phyloP scores from a whole-genome alignment of 2,329 filamentous ascomycete genomes.

The Epichloe sp. region DNA sequence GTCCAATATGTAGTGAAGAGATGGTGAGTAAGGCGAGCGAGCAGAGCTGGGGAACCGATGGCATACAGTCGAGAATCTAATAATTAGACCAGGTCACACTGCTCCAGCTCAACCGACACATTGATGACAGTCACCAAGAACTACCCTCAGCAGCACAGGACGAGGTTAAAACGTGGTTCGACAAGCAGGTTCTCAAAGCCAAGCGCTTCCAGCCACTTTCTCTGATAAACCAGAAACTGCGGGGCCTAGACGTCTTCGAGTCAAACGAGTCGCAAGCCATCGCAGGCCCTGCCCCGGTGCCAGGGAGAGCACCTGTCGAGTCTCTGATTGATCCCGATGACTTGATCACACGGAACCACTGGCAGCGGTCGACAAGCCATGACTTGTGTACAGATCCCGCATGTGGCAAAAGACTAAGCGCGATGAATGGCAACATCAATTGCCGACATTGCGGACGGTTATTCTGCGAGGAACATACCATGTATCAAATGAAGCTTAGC shows the following conservation, averaged over 20 bases:
- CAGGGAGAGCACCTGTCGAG: constrained; percentile 29
- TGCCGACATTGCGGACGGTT: constrained; percentile 85
- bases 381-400: constrained; percentile 79
- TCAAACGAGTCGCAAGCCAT: constrained; percentile 57
- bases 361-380: constrained; percentile 63
- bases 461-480: constrained; percentile 95
- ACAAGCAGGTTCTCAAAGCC: constrained; percentile 84
- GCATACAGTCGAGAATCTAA: neutral
- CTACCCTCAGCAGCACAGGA: constrained; percentile 80
- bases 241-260: constrained; percentile 86
- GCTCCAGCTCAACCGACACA: constrained; percentile 72
- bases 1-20: constrained; percentile 96
- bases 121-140: constrained; percentile 85
- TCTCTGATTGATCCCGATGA: constrained; percentile 65
- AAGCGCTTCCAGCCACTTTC: constrained; percentile 88
- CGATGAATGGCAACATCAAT: constrained; percentile 74
- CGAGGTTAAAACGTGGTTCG: constrained; percentile 94
- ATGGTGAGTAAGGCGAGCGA: constrained; percentile 53
- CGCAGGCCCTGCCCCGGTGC: constrained; percentile 13
- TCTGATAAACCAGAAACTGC: constrained; percentile 83
- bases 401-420: constrained; percentile 68
- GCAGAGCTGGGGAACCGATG: neutral
- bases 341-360: constrained; percentile 74
- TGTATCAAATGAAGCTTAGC: constrained; percentile 99
- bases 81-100: constrained; percentile 56